A percentile compares a stretch with the other conserved stretches of the same genome.
These are phyloP conservation scores for Penicillium chermesinum DNA, from an alignment of 495 filamentous ascomycete genomes.

Conservation along the genomic window DNA sequence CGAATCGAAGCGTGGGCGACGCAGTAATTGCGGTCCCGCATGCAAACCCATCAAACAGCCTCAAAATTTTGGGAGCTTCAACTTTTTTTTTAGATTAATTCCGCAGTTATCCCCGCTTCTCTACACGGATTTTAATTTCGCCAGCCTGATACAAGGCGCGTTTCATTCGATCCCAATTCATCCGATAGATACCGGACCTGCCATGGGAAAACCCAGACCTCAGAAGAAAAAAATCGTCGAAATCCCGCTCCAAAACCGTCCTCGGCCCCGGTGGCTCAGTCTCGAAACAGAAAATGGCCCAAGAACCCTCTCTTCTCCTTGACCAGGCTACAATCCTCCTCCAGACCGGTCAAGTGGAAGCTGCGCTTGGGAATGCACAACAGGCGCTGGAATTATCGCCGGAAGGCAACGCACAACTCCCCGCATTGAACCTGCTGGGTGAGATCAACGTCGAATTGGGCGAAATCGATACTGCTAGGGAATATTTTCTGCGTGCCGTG, in stretches of 20 bases:
- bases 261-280: conserved; percentile 41
- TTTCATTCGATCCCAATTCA: conserved; percentile 1
- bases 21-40: conserved; percentile 35
- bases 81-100: conserved; percentile 23
- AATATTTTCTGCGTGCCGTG: conserved; percentile 64
- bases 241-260: conserved; percentile 42
- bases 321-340: conserved; percentile 63
- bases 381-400: conserved; percentile 50
- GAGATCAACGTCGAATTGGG: conserved; percentile 84
- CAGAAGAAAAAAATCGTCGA: conserved; percentile 45
- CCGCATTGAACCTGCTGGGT: conserved; percentile 70
- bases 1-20: conserved; percentile 9
- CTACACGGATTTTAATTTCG: background rate
- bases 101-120: conserved; percentile 3
- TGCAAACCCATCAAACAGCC: conserved; percentile 48
- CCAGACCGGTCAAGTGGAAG: conserved; percentile 63
- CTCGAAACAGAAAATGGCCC: conserved; percentile 44
- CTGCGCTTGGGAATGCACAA: conserved; percentile 61
- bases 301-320: conserved; percentile 53
- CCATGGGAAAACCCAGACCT: conserved; percentile 45
- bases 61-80: conserved; percentile 32
- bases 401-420: conserved; percentile 44
- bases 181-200: conserved; percentile 10
- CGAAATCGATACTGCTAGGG: conserved; percentile 63
- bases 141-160: background rate